Evolutionary conservation across 2,329 filamentous ascomycete species (phyloP), one percentile per base, ranked within the genome.

Genomic region (Aspergillus unguis): DNA sequence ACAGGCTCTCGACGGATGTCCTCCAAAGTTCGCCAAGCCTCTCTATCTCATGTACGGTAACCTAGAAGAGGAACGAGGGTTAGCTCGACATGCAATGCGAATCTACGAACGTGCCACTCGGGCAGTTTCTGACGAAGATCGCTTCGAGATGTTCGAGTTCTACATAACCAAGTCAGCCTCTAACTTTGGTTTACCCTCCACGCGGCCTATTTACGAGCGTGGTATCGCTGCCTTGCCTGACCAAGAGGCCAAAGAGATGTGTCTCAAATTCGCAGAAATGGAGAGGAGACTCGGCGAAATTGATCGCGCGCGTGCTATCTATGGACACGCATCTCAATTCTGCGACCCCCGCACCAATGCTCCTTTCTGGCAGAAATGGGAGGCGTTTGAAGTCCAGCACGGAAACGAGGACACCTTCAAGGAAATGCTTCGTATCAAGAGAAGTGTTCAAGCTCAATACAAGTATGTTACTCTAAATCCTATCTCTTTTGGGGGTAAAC

Each of bases 341-440:
- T 96, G 91, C 74, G 95, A 99, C 71, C 94, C 94, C 6, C 82
- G 95, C 49, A 95, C 90, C 10, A 91, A 90, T 61, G 86, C 88
- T 6, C 85, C 82, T 11, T 99, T 97, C 75, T 99, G 95, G 95
- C 81, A 85, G 63, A 95, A 92, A 70, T 99, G 94, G 94, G 94
- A 99, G 72, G 81, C 85, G 50, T 99, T 99, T 71, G 95, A 99
- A 73, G 91, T 97, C 25, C 88, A 95, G 70, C 94, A 99, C 67
- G 94, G 94, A 59, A 99, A 99, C 74, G 95, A 99, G 71, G 94
- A 99, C 71, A 99, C 95, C 0, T 99, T 95, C 80, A 96, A 96
- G 77, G 94, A 99, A 71, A 99, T 99, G 94, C 80, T 97, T 57
- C 86, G 94, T 29, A 91, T 99, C 78, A 99, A 97, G 80, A 81